Evolutionary conservation across 1,139 yeast genomes (phyloP), one percentile per base, ranked within the genome.

Genomic region (Lodderomyces orthopsilosis): DNA sequence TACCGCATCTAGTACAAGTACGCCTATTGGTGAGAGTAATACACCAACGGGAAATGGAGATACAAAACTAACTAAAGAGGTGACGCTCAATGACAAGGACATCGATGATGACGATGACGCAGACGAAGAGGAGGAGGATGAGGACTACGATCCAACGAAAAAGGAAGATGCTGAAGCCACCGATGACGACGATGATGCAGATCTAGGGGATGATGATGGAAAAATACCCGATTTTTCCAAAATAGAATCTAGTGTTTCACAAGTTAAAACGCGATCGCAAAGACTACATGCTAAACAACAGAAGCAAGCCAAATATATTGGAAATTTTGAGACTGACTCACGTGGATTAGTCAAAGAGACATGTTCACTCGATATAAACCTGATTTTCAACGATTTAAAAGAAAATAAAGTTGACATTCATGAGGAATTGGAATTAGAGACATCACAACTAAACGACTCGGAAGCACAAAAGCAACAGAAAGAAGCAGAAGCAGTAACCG

Each of bases 171-270:
- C 47, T 4, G 53, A 50, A 13, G 58, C 18, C 4, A 51, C 24
- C 60, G 52, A 19, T 10, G 37, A 24, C 6, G 61, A 56, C 14
- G 68, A 73, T 35, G 88, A 82, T 50, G 83, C 81, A 41, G 87
- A 81, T 35, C 86, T 81, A 47, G 85, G 79, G 42, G 88, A 83
- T 51, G 55, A 49, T 9, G 57, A 48, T 4, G 62, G 55, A 10
- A 59, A 55, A 6, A 62, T 57, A 7, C 69, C 68, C 0, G 73
- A 71, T 44, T 70, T 65, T 49, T 62, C 70, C 5, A 58, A 61
- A 7, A 63, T 70, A 17, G 67, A 65, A 42, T 56, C 65, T 4
- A 52, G 59, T 6, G 58, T 60, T 6, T 57, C 69, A 6, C 71
- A 65, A 45, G 71, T 72, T 4, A 54, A 63, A 32, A 73, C 78